These are phyloP conservation scores for Blastobotrys capitulatus DNA, from an alignment of 1,139 yeast species.

Conservation along the genomic window DNA sequence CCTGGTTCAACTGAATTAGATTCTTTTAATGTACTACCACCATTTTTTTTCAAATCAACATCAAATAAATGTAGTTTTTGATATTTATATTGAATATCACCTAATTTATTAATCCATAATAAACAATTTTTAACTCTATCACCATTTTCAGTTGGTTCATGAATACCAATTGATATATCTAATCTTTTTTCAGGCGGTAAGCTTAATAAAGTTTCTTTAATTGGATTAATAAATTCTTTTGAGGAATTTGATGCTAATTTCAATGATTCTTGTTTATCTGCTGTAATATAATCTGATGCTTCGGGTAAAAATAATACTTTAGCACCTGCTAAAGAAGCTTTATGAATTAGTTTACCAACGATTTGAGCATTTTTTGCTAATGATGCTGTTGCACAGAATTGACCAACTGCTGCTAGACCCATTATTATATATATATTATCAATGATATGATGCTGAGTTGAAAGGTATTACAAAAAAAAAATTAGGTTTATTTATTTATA, in stretches of 20 bases:
- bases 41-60: slow-evolving; percentile 56
- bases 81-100: slow-evolving; percentile 61
- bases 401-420: slow-evolving; percentile 73
- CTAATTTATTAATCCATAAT: slow-evolving; percentile 61
- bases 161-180: slow-evolving; percentile 70
- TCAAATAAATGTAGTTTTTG: slow-evolving; percentile 88
- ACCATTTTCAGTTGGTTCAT: slow-evolving; percentile 53
- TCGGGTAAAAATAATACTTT: slow-evolving; percentile 80
- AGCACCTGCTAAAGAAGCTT: slow-evolving; percentile 56
- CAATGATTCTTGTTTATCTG: slow-evolving; percentile 60
- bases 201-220: slow-evolving; percentile 44
- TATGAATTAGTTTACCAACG: slow-evolving; percentile 53
- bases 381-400: slow-evolving; percentile 69
- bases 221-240: slow-evolving; percentile 44
- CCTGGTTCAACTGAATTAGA: slow-evolving; percentile 84
- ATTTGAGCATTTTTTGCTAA: slow-evolving; percentile 52
- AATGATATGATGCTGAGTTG: too few species aligned
- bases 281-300: slow-evolving; percentile 83
- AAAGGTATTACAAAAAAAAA: too few species aligned
- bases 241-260: slow-evolving; percentile 49
- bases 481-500: too few species aligned
- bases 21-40: slow-evolving; percentile 56
- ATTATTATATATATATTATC: background rate
- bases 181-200: slow-evolving; percentile 30
- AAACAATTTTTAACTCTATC: slow-evolving; percentile 61